phyloP scores from a whole-genome alignment of 129 eudicot species.

The sunflower (Helianthus annuus) region DNA sequence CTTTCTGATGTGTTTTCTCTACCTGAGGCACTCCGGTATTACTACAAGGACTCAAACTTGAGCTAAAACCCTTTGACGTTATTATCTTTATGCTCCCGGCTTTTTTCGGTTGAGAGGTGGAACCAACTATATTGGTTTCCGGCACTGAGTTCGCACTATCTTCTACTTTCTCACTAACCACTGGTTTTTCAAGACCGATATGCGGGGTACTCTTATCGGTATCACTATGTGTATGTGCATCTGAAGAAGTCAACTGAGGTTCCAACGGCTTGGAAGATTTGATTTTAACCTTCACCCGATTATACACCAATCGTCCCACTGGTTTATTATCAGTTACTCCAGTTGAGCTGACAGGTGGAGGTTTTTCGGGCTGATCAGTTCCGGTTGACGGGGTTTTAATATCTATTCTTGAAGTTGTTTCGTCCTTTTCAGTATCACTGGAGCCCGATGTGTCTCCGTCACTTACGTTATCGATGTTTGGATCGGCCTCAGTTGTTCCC shows the following conservation, averaged over 20 bases:
- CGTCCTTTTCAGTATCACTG: constrained; percentile 56
- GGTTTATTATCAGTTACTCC: constrained; percentile 43
- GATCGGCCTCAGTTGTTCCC: constrained; percentile 35
- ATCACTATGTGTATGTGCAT: constrained; percentile 70
- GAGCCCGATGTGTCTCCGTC: constrained; percentile 51
- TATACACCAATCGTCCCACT: constrained; percentile 63
- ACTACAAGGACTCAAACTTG: constrained; percentile 62
- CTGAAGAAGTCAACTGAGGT: constrained; percentile 51
- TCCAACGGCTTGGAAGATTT: constrained; percentile 67
- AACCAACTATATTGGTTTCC: constrained; percentile 38
- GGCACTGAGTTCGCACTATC: constrained; percentile 73
- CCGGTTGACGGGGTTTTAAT: constrained; percentile 56
- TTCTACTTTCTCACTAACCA: constrained; percentile 43
- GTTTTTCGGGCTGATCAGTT: constrained; percentile 57
- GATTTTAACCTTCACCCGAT: constrained; percentile 78
- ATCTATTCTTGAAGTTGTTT: constrained; percentile 49
- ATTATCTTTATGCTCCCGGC: constrained; percentile 71
- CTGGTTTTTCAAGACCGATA: constrained; percentile 52
- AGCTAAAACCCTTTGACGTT: constrained; percentile 56
- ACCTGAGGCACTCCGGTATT: constrained; percentile 44
- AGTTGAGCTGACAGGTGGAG: constrained; percentile 34
- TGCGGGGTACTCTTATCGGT: constrained; percentile 63
- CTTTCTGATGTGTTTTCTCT: constrained; percentile 36
- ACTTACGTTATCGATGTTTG: constrained; percentile 39
- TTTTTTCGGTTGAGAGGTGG: constrained; percentile 45